phyloP scores from a whole-genome alignment of 1,139 yeast genomes.

The Eremothecium sinecaudum region DNA sequence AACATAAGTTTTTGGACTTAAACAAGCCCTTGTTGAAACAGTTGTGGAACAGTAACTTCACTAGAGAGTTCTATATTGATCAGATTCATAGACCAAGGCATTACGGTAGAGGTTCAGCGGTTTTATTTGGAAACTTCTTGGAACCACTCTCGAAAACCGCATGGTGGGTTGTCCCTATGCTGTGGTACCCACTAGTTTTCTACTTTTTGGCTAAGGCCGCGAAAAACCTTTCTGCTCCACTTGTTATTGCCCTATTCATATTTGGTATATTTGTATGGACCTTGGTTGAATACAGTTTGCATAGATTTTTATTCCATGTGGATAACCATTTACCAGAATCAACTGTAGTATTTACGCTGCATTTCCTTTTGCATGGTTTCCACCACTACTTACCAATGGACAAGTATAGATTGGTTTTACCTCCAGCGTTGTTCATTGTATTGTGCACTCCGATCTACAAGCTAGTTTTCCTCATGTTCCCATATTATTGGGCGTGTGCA shows the following conservation, averaged over 20 bases:
- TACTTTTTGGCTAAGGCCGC: constrained; percentile 39
- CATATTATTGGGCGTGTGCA: constrained; percentile 50
- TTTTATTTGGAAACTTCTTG: constrained; percentile 62
- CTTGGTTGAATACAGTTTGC: constrained; percentile 74
- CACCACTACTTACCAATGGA: constrained; percentile 99
- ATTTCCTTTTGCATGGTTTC: constrained; percentile 87
- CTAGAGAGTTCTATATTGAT: constrained; percentile 83
- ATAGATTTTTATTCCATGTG: constrained; percentile 86
- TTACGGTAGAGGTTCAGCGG: constrained; percentile 86
- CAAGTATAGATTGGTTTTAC: constrained; percentile 82
- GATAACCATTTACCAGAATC: constrained; percentile 80
- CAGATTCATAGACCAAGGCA: constrained; percentile 98
- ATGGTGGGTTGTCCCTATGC: constrained; percentile 74
- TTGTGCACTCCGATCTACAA: constrained; percentile 53
- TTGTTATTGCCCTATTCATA: constrained; percentile 36
- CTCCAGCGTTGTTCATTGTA: constrained; percentile 69
- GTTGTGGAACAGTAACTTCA: constrained; percentile 60
- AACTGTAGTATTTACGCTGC: constrained; percentile 64
- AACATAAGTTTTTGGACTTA: constrained; percentile 80
- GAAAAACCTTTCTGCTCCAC: constrained; percentile 29
- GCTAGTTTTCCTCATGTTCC: constrained; percentile 49
- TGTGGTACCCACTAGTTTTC: constrained; percentile 79
- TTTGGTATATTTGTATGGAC: constrained; percentile 88
- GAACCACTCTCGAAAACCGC: constrained; percentile 65
- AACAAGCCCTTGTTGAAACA: constrained; percentile 73